Evolutionary conservation across 164 flowering plant genomes (phyloP).

Genomic region (Kingdonia uniflora): DNA sequence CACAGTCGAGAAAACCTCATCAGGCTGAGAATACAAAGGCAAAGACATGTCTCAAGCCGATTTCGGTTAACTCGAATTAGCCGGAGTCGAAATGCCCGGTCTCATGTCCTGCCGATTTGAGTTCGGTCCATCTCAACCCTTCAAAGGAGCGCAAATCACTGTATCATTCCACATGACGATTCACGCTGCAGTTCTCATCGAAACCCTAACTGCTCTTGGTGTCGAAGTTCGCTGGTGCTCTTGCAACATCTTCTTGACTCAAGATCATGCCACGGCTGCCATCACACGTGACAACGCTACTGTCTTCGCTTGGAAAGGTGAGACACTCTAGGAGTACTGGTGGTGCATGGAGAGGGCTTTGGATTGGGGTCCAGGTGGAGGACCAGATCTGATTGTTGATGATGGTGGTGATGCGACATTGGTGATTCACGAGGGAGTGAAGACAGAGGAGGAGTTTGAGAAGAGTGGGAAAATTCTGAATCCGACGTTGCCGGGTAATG

Average conservation of each 20-base stretch:
- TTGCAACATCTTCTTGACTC: too few species aligned
- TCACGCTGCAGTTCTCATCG: slow-evolving; percentile 3
- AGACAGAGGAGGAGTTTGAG: slow-evolving; percentile 2
- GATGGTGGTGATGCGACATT: slow-evolving; percentile 4
- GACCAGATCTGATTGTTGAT: slow-evolving; percentile 6
- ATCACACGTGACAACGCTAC: neutral
- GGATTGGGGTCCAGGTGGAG: slow-evolving; percentile 2
- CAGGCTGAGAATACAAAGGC: slow-evolving; percentile 5
- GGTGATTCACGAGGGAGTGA: slow-evolving; percentile 2
- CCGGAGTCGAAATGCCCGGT: too few species aligned
- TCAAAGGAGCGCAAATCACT: slow-evolving; percentile 5
- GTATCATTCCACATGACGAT: slow-evolving; percentile 5
- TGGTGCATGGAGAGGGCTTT: slow-evolving; percentile 3
- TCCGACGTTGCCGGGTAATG: neutral
- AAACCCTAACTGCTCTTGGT: slow-evolving; percentile 1
- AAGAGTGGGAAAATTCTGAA: neutral
- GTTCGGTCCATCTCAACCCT: slow-evolving; percentile 3
- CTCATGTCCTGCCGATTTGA: slow-evolving; percentile 3
- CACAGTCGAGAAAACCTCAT: slow-evolving; percentile 1
- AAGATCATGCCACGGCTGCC: neutral
- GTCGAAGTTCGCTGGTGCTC: too few species aligned
- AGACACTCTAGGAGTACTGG: slow-evolving; percentile 3
- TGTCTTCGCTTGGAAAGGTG: slow-evolving; percentile 2
- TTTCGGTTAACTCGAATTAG: too few species aligned
- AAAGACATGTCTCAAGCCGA: slow-evolving; percentile 6